phyloP scores from a whole-genome alignment of 2,329 filamentous ascomycete genomes.

The Aspergillus pseudoviridinutans region DNA sequence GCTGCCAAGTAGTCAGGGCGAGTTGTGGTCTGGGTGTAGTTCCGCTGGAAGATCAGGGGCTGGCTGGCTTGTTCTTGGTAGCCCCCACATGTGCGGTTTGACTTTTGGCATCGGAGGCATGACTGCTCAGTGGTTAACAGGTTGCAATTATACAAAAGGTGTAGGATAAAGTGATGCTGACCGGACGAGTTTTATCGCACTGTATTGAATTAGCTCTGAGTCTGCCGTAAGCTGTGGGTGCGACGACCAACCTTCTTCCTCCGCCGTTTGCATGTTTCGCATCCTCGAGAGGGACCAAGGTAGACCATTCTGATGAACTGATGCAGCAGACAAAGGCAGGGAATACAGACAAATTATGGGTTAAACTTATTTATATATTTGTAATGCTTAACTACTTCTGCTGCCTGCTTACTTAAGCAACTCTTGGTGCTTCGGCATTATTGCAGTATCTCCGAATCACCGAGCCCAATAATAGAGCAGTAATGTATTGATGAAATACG shows the following conservation, averaged over 20 bases:
- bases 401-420: too few relatives aligned
- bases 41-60: constrained; percentile 1
- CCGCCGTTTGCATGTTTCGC: constrained; percentile 1
- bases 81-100: constrained; percentile 2
- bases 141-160: too few relatives aligned
- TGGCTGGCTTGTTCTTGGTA: not conserved
- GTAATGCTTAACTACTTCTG: too few relatives aligned
- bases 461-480: not conserved
- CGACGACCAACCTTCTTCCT: constrained; percentile 2
- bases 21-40: not conserved
- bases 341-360: too few relatives aligned
- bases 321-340: too few relatives aligned
- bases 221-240: too few relatives aligned
- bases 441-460: too few relatives aligned
- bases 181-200: constrained; percentile 7
- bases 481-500: too few relatives aligned
- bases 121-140: not conserved
- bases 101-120: constrained; percentile 1
- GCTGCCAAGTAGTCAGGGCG: too few relatives aligned
- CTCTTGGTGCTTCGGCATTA: too few relatives aligned
- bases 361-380: too few relatives aligned
- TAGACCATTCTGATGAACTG: not conserved
- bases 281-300: constrained; percentile 3
- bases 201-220: not conserved
- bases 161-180: too few relatives aligned